Base-by-base conservation (phyloP, 768 basidiomycete species). In the Filobasidium wieringae region DNA sequence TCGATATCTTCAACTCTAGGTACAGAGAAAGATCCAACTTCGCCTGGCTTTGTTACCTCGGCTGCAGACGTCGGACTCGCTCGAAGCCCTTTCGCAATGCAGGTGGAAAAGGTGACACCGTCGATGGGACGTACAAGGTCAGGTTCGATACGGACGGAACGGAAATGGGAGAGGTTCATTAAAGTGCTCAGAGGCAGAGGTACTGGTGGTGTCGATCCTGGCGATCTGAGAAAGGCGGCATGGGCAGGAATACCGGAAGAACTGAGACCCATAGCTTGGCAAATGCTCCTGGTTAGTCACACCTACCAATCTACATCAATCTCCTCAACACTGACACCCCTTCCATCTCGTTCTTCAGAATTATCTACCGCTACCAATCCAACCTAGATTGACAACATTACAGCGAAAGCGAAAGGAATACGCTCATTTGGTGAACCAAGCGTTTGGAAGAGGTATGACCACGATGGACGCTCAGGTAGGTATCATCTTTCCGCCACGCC, bases 221-320 rank as follows among this genome's bases (percentile, higher is more conserved):
- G 82, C 19, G 87, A 89, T 70, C 78, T 99, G 61, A 80, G 91
- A 49, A 90, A 89, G 68, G 80, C 95, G 49, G 85, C 91, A 19
- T 99, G 95, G 95, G 85, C 85, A 51, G 95, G 95, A 24, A 86
- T 96, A 26, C 93, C 95, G 0, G 71, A 74, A 55, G 87, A 91
- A 65, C 77, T 99, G 27, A 80, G 95, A 37, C 88, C 90, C 0
- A 81, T 95, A 68, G 86, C 85, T 26, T 99, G 95, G 95, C 90
- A 90, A 68, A 78, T 96, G 49, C 79, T 99, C 31, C 82, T 97
- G 36, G 91, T 93, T 69, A 64, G 87, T 6, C 3, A 8, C 1
- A 30, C 22, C 33, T 7, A 37, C 36, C n/a, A 15, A 26, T 30
- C 33, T 5, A n/a, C 11, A 39, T 26, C 45, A 26, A 41, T 24